phyloP scores from a whole-genome alignment of 108 stramenopile genomes.

The Skeletonema grethae region DNA sequence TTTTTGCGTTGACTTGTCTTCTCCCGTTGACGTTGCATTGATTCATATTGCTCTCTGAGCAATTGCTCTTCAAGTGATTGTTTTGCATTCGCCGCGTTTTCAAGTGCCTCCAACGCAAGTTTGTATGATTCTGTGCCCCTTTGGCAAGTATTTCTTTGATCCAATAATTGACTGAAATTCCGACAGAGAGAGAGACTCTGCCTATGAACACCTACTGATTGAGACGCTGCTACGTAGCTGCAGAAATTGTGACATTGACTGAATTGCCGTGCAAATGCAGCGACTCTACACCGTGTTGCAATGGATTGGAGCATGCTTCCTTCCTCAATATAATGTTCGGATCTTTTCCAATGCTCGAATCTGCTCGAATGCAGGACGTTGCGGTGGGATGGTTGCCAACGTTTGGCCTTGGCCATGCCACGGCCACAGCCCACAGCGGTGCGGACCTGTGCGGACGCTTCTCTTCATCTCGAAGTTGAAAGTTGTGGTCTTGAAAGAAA shows the following conservation, averaged over 20 bases:
- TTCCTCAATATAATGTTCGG: background rate
- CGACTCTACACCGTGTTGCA: background rate
- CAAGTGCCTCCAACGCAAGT: conserved; percentile 51
- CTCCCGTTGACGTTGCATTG: conserved; percentile 46
- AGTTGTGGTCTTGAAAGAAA: too few relatives aligned
- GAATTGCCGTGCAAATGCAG: too few relatives aligned
- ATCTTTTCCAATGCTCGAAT: too few relatives aligned
- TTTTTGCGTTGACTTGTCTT: conserved; percentile 22
- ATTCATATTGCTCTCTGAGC: conserved; percentile 58
- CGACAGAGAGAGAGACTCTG: background rate
- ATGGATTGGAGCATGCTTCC: background rate
- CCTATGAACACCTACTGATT: background rate
- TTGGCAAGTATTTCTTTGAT: background rate
- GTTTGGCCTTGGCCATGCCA: too few relatives aligned
- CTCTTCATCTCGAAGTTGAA: too few relatives aligned
- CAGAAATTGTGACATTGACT: background rate
- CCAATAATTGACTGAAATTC: background rate
- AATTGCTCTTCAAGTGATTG: conserved; percentile 37
- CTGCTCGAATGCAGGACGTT: too few relatives aligned
- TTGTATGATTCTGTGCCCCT: conserved; percentile 47
- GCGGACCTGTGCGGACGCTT: too few relatives aligned
- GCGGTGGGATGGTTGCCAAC: too few relatives aligned
- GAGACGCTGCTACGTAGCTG: background rate
- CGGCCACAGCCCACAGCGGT: too few relatives aligned
- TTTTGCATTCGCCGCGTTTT: conserved; percentile 34